Evolutionary conservation across 1,284 basidiomycete genomes (phyloP).

Genomic region (Naganishia liquefaciens): DNA sequence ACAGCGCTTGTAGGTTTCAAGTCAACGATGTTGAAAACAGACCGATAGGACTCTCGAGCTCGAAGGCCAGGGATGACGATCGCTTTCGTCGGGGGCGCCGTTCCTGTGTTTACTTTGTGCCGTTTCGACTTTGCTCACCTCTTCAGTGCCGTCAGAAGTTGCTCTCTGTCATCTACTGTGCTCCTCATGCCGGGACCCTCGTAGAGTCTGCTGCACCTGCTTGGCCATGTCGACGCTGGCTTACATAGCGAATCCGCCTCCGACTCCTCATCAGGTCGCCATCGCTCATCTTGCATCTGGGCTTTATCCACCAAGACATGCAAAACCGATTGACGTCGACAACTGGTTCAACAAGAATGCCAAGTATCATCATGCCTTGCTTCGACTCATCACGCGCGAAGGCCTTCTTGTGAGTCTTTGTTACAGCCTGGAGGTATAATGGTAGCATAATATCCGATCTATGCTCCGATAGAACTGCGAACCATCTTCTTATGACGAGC

Average conservation of each 20-base stretch:
- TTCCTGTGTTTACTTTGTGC: slow-evolving; percentile 25
- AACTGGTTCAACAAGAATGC: slow-evolving; percentile 31
- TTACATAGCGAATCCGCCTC: slow-evolving; percentile 31
- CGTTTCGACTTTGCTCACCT: neutral
- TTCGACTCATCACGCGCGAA: slow-evolving; percentile 29
- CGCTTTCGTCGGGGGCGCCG: slow-evolving; percentile 3
- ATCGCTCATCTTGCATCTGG: slow-evolving; percentile 25
- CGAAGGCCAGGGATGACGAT: slow-evolving; percentile 13
- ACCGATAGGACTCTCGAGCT: neutral
- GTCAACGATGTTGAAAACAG: neutral
- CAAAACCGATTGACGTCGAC: slow-evolving; percentile 7
- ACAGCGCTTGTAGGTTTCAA: too few species aligned
- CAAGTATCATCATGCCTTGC: slow-evolving; percentile 25
- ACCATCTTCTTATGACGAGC: slow-evolving; percentile 22
- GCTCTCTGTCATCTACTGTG: neutral
- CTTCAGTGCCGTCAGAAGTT: neutral
- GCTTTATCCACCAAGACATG: slow-evolving; percentile 18
- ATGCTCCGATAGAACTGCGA: neutral
- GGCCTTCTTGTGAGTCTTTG: slow-evolving; percentile 14
- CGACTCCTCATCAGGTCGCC: slow-evolving; percentile 33
- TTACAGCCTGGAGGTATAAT: neutral
- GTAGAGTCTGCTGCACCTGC: neutral
- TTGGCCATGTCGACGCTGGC: slow-evolving; percentile 25
- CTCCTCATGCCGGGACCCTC: neutral
- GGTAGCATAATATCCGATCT: neutral